phyloP scores from a whole-genome alignment of 176 grass and related monocot species.

The Areca catechu region DNA sequence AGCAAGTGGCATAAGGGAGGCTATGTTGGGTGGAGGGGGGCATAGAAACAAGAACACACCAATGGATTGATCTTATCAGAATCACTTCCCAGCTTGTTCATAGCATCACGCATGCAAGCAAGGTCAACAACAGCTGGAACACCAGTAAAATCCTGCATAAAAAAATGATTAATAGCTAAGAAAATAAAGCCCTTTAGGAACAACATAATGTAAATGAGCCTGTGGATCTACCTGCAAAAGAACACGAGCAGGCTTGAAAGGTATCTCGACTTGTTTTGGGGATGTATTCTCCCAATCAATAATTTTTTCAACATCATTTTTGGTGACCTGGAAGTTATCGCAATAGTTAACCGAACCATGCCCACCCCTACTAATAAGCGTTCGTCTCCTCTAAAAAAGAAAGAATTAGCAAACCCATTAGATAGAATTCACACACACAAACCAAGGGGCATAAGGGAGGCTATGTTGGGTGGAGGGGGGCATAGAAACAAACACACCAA shows the following conservation, averaged over 20 bases:
- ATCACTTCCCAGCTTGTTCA: slow-evolving; percentile 32
- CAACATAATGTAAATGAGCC: too few species aligned
- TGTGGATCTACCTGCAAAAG: slow-evolving; percentile 26
- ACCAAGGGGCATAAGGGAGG: too few species aligned
- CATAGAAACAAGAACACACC: slow-evolving; percentile 6
- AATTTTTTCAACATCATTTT: slow-evolving; percentile 37
- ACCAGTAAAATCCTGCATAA: slow-evolving; percentile 34
- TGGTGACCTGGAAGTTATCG: slow-evolving; percentile 34
- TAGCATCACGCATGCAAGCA: slow-evolving; percentile 42
- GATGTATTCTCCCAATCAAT: slow-evolving; percentile 36
- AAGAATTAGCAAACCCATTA: too few species aligned
- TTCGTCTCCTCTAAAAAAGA: too few species aligned
- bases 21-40: too few species aligned
- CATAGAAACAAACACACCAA: slow-evolving; percentile 12
- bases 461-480: too few species aligned
- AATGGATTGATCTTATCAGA: slow-evolving; percentile 39
- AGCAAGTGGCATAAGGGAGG: too few species aligned
- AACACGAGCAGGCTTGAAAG: slow-evolving; percentile 41
- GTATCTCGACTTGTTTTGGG: slow-evolving; percentile 31
- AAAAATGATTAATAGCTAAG: background rate
- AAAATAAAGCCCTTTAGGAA: background rate
- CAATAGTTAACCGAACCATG: too few species aligned
- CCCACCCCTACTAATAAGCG: too few species aligned
- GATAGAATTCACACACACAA: background rate
- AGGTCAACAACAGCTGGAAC: slow-evolving; percentile 39